A percentile compares a stretch with the other conserved stretches of the same genome.
These are phyloP conservation scores for Hemisphaericaspora nanyangensis DNA, from an alignment of 805 yeast genomes.

Conservation along the genomic window DNA sequence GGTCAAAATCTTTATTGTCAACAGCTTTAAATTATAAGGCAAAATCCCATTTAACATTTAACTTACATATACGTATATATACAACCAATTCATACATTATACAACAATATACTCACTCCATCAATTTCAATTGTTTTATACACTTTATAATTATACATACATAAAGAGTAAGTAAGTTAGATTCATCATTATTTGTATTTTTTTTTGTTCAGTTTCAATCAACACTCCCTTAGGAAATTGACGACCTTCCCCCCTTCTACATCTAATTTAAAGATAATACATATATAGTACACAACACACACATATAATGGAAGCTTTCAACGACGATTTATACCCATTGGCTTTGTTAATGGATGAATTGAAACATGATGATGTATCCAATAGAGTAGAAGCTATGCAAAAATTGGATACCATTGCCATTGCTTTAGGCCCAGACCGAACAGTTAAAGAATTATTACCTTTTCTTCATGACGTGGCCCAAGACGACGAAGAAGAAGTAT, in stretches of 20 bases:
- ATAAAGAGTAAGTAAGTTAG: no score
- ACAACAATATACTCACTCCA: no score
- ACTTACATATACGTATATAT: no score
- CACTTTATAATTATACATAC: no score
- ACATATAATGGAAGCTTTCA: conserved; percentile 36
- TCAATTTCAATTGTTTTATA: no score
- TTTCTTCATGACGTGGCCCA: conserved; percentile 85
- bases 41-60: no score
- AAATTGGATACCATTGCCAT: conserved; percentile 90
- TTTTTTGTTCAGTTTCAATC: no score
- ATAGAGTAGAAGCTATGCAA: conserved; percentile 92
- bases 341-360: conserved; percentile 96
- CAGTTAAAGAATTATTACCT: conserved; percentile 84
- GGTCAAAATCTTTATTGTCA: no score
- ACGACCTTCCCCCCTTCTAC: conserved; percentile 1
- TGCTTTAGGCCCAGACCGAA: conserved; percentile 91
- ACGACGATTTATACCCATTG: conserved; percentile 81
- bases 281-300: background rate
- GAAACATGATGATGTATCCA: conserved; percentile 92
- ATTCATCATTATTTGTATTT: no score
- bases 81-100: no score
- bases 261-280: background rate
- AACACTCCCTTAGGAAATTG: no score
- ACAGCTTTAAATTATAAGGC: no score
- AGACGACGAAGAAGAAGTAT: conserved; percentile 98